Base-by-base conservation (phyloP, 495 filamentous ascomycete genomes). In the Penicillium paxilli region DNA sequence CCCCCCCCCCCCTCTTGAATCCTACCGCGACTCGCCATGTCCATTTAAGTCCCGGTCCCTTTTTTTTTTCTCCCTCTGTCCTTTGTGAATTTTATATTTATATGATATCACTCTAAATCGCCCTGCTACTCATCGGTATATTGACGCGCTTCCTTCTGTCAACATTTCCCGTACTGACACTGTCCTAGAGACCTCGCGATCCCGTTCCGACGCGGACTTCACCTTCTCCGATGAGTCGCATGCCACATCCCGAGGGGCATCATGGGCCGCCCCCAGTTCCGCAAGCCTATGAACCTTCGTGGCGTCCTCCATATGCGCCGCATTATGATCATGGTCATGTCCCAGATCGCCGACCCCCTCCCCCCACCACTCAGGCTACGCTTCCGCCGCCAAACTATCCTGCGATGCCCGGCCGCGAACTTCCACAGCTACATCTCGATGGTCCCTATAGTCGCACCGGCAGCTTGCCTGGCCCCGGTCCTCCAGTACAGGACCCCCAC, bases 361-460 rank as follows among this genome's bases (percentile, higher is more conserved):
- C 17, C 52, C 64, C 74, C 3, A 62, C 52, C n/a, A 56, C 63
- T 35, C 71, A 69, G 46, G 60, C 66, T 3, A 47, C 68, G 2
- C 37, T 72, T 9, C 60, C 66, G 12, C 57, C 71, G 5, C 37
- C 38, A 38, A 19, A 40, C 22, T 38, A 26, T 35, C 16, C 65
- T 33, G 10, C 49, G 49, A 67, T 68, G 17, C 66, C 64, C 11
- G 68, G 63, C 46, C 72, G 74, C 33, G 72, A 76, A 44, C 60
- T 78, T 5, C 73, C 75, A n/a, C 72, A 75, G 41, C 58, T 71
- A 11, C 64, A 73, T 2, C 60, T 55, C 2, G 71, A 75, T 42
- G 67, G 66, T 10, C 69, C 69, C 7, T 78, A 74, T 53, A 56
- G 47, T 21, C 73, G 73, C 38, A 63, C 70, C 3, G 67, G 55